Evolutionary conservation across 805 yeast species (phyloP).

Genomic region (Yueomyces sinensis): DNA sequence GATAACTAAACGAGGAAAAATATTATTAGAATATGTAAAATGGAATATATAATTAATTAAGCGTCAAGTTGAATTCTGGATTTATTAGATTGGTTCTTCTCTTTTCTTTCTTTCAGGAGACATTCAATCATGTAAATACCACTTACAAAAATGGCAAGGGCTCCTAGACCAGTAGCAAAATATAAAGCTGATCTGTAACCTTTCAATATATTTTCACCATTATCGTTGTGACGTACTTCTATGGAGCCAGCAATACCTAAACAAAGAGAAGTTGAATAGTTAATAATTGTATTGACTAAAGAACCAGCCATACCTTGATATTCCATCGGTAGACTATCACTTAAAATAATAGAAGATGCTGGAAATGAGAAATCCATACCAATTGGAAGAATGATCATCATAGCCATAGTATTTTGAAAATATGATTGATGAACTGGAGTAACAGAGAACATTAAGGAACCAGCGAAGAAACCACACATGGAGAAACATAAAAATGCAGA

Average conservation of each 20-base stretch:
- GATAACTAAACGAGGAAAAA: no score
- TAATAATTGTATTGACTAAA: constrained; percentile 53
- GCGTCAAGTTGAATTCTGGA: no score
- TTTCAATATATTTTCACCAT: constrained; percentile 18
- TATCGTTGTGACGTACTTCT: constrained; percentile 30
- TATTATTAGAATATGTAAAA: no score
- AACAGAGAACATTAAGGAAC: constrained; percentile 37
- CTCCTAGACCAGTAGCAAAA: constrained; percentile 47
- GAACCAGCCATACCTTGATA: constrained; percentile 76
- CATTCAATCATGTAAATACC: constrained; percentile 4
- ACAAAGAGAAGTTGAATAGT: constrained; percentile 59
- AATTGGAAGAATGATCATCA: constrained; percentile 42
- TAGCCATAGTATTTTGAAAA: constrained; percentile 45
- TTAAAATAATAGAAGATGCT: constrained; percentile 50
- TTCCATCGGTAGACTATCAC: constrained; percentile 43
- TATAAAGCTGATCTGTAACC: constrained; percentile 48
- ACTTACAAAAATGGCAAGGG: constrained; percentile 9
- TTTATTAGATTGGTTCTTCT: background rate
- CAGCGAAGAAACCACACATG: constrained; percentile 39
- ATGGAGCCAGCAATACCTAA: constrained; percentile 60
- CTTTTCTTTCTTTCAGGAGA: background rate
- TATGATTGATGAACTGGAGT: constrained; percentile 48
- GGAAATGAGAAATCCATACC: constrained; percentile 78
- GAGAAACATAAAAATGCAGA: constrained; percentile 39
- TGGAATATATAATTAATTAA: no score